These are phyloP conservation scores for Solanum stenotomum DNA, from an alignment of 257 asterid genomes.

Conservation along the genomic window DNA sequence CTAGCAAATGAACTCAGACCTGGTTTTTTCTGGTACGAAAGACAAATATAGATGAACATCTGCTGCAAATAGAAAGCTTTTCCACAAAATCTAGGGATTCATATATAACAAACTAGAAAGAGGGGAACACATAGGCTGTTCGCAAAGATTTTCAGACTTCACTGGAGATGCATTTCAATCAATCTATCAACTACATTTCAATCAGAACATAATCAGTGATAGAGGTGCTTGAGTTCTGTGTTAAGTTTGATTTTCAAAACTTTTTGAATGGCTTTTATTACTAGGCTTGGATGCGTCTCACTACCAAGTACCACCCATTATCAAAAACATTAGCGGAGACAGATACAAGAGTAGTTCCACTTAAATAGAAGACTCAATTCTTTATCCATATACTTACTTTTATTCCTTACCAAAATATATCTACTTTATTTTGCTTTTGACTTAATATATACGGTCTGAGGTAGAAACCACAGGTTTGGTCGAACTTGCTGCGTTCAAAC, in stretches of 20 bases:
- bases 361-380: not conserved
- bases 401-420: not conserved
- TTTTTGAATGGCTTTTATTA: not conserved
- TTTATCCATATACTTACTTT: not conserved
- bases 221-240: not conserved
- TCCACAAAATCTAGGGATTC: not conserved
- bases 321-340: not conserved
- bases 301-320: not conserved
- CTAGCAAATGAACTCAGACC: slow-evolving; percentile 56
- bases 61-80: not conserved
- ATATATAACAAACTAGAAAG: not conserved
- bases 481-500: not conserved
- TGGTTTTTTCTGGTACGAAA: slow-evolving; percentile 26
- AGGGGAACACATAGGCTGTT: not conserved
- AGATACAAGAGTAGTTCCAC: not conserved
- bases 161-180: not conserved
- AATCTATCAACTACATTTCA: not conserved
- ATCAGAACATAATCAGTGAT: not conserved
- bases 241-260: not conserved
- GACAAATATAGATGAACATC: not conserved
- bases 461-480: not conserved
- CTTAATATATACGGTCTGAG: not conserved
- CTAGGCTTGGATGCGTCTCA: not conserved
- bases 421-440: not conserved
- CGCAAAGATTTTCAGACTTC: not conserved